Percentiles rank a stretch among this genome's conserved stretches.
Conservation (phyloP, 2,329 filamentous ascomycete species). For the Claviceps fusiformis region DNA sequence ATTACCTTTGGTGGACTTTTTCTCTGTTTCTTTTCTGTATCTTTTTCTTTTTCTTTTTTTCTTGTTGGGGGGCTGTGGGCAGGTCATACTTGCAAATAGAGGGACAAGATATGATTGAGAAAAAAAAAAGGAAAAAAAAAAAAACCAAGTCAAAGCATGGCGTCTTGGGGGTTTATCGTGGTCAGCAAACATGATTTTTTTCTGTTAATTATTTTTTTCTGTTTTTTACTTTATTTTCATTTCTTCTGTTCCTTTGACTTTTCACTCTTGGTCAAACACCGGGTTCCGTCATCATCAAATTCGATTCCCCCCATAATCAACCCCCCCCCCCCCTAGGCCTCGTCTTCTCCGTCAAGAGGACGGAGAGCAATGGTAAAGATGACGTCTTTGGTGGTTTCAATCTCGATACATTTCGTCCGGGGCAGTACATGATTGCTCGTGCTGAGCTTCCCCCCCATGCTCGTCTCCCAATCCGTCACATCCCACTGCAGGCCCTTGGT, state of each 20-base stretch:
- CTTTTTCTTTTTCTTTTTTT: too few relatives aligned
- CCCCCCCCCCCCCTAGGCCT: slow-evolving; percentile 5
- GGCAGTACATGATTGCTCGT: slow-evolving; percentile 67
- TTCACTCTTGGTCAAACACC: too few relatives aligned
- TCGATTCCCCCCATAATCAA: background rate
- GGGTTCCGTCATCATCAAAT: background rate
- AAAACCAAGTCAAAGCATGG: slow-evolving; percentile 7
- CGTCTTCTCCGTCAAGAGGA: slow-evolving; percentile 21
- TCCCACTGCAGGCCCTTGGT: slow-evolving; percentile 85
- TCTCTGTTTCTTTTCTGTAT: too few relatives aligned
- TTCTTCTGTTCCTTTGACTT: slow-evolving; percentile 5
- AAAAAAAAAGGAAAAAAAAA: too few relatives aligned
- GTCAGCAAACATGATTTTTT: too few relatives aligned
- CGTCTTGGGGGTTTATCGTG: slow-evolving; percentile 6
- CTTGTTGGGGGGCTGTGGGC: too few relatives aligned
- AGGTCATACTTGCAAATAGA: too few relatives aligned
- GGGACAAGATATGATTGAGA: background rate
- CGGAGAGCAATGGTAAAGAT: slow-evolving; percentile 61
- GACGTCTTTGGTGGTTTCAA: slow-evolving; percentile 50
- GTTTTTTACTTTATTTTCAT: slow-evolving; percentile 1
- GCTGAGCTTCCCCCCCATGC: slow-evolving; percentile 59
- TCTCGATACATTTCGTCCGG: slow-evolving; percentile 43
- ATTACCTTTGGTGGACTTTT: too few relatives aligned
- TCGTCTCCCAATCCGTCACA: slow-evolving; percentile 65
- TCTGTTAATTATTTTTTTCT: slow-evolving; percentile 3